Evolutionary conservation across 1,139 yeast species (phyloP).

Genomic region (Saccharomyces hybrid): DNA sequence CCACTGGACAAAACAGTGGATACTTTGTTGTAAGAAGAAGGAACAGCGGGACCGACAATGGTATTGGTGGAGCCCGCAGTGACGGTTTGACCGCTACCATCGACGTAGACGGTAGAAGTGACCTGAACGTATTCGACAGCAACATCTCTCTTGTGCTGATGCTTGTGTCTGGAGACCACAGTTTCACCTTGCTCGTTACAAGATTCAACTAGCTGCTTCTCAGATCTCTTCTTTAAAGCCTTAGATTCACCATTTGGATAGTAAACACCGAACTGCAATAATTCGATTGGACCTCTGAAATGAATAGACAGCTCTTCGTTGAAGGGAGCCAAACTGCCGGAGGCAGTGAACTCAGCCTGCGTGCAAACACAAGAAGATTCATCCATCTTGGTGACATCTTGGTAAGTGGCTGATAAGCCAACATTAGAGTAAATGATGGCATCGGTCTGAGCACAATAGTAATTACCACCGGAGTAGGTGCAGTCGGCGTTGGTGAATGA

Average conservation of each 20-base stretch:
- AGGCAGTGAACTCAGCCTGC: slow-evolving; percentile 44
- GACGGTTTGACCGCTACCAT: slow-evolving; percentile 46
- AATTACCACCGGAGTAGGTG: slow-evolving; percentile 56
- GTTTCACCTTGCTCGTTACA: slow-evolving; percentile 5
- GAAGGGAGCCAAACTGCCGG: slow-evolving; percentile 77
- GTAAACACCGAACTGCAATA: slow-evolving; percentile 74
- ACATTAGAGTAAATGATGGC: slow-evolving; percentile 64
- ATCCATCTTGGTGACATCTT: slow-evolving; percentile 65
- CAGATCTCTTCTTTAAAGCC: slow-evolving; percentile 33
- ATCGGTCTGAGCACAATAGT: slow-evolving; percentile 65
- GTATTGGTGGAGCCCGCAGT: slow-evolving; percentile 25
- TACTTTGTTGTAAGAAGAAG: slow-evolving; percentile 19
- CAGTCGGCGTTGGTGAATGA: slow-evolving; percentile 36
- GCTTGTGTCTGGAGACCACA: slow-evolving; percentile 31
- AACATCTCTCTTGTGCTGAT: slow-evolving; percentile 50
- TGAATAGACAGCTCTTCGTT: slow-evolving; percentile 88
- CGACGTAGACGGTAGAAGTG: slow-evolving; percentile 66
- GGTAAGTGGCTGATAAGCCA: slow-evolving; percentile 76
- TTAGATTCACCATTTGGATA: slow-evolving; percentile 38
- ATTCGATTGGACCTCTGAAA: slow-evolving; percentile 84
- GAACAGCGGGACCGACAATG: slow-evolving; percentile 21
- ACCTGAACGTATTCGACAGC: slow-evolving; percentile 60
- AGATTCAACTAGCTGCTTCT: slow-evolving; percentile 27
- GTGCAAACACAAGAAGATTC: slow-evolving; percentile 57
- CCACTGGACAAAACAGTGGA: slow-evolving; percentile 10